Evolutionary conservation across 164 flowering plant genomes (phyloP).

Genomic region (Buxus sempervirens): DNA sequence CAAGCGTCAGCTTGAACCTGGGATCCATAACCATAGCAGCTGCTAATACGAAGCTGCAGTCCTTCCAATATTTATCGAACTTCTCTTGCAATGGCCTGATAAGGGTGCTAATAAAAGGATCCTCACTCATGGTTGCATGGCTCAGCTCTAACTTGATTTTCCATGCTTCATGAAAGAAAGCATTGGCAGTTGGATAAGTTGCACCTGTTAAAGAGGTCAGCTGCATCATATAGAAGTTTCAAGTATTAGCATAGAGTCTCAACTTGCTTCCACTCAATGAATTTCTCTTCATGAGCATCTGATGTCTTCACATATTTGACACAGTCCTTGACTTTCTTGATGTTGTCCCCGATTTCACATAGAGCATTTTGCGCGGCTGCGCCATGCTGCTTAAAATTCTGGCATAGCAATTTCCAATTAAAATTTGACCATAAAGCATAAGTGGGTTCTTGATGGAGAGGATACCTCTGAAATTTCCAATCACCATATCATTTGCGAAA

Average conservation of each 20-base stretch:
- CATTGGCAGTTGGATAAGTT: conserved; percentile 48
- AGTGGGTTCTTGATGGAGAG: conserved; percentile 47
- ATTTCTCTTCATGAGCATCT: conserved; percentile 47
- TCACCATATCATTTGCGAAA: conserved; percentile 35
- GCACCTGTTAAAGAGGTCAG: conserved; percentile 41
- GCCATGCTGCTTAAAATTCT: conserved; percentile 54
- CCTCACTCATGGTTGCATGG: conserved; percentile 44
- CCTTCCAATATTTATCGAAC: conserved; percentile 69
- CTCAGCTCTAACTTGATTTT: conserved; percentile 54
- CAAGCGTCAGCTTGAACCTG: conserved; percentile 76
- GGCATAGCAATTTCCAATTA: conserved; percentile 57
- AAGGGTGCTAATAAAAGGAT: conserved; percentile 45
- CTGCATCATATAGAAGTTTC: conserved; percentile 62
- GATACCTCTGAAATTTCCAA: conserved; percentile 48
- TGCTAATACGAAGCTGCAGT: conserved; percentile 54
- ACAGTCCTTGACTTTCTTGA: conserved; percentile 59
- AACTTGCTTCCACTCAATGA: conserved; percentile 64
- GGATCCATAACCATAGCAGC: conserved; percentile 87
- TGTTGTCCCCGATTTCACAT: conserved; percentile 23
- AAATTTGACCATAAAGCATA: conserved; percentile 53
- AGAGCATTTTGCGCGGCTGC: conserved; percentile 53
- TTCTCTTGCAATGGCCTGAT: conserved; percentile 49
- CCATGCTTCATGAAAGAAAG: conserved; percentile 64
- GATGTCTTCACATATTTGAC: conserved; percentile 71
- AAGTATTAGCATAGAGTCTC: conserved; percentile 56